Evolutionary conservation across 371 early-diverging fungal species (phyloP), one percentile per base, ranked within the genome.

Genomic region (Mucor indicus): DNA sequence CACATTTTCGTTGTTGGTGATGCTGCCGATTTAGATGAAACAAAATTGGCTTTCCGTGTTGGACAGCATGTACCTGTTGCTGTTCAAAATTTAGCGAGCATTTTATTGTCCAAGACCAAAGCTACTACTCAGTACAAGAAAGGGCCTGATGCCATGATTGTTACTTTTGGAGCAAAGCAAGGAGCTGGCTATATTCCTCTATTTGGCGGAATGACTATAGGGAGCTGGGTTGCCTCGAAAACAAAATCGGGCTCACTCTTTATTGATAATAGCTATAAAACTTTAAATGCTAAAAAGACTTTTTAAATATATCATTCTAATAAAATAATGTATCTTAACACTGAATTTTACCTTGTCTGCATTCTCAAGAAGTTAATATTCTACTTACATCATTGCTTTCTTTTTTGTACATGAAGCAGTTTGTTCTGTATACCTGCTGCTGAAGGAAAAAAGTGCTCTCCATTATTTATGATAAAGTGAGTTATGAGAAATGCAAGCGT

Each of bases 1-100:
- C 57, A 80, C 46, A 71, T 83, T 22, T 85, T 80, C 59, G 81
- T 74, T 3, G 23, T 78, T 5, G 86, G 86, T 30, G 86, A 85
- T 48, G 77, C 62, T 23, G 76, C 78, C 15, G 64, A 77, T 35
- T 47, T 81, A 32, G 57, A 68, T 0, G 67, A 72, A 48, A 50
- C 71, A 4, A 85, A 85, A 45, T 45, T 72, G 42, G 84, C 74
- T 7, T 75, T 56, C 41, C 62, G 68, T 51, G 67, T 66, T 5
- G 13, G 30, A 12, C n/a, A 22, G 35, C 50, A 48, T 39, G 39
- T 62, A 1, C 38, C 50, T 9, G 51, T 68, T 0, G 57, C 69
- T 4, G 63, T 83, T 30, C 38, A 47, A 21, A 60, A 57, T 21
- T 24, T 76, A 6, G 50, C 71, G n/a, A n/a, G 16, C 30, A 40